Percentiles rank a stretch among this genome's conserved stretches.
Evolutionary conservation across 352 stramenopile genomes (phyloP).

Genomic region (Globisporangium polare): DNA sequence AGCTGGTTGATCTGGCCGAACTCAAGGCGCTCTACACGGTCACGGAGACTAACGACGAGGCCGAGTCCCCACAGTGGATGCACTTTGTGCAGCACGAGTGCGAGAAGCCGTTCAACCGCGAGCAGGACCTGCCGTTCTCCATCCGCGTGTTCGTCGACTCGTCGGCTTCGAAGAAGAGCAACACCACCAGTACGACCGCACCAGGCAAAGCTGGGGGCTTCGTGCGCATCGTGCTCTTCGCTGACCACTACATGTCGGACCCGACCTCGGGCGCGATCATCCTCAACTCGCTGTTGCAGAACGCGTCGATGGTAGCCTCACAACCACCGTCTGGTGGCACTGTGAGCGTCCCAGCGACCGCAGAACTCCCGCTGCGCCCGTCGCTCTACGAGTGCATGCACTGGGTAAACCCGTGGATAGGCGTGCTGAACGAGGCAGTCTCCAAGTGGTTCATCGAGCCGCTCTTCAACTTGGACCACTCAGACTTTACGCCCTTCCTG

Average conservation of each 20-base stretch:
- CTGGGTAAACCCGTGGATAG: constrained; percentile 46
- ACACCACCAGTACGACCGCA: no score
- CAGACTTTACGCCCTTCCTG: constrained; percentile 36
- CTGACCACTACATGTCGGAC: constrained; percentile 68
- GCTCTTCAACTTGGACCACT: constrained; percentile 55
- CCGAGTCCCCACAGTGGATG: constrained; percentile 36
- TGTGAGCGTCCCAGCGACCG: not conserved
- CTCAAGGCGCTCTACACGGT: constrained; percentile 32
- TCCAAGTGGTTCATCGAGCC: constrained; percentile 64
- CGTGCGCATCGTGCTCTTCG: constrained; percentile 42
- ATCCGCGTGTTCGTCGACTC: constrained; percentile 37
- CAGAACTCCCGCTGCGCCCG: constrained; percentile 23
- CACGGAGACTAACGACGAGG: constrained; percentile 30
- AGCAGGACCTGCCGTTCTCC: constrained; percentile 44
- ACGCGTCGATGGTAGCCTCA: constrained; percentile 14
- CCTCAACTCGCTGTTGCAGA: constrained; percentile 43
- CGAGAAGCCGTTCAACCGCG: constrained; percentile 36
- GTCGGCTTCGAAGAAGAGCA: constrained; percentile 7
- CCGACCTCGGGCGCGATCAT: constrained; percentile 36
- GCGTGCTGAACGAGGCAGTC: constrained; percentile 46
- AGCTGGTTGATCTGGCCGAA: constrained; percentile 36
- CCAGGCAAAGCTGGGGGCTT: no score
- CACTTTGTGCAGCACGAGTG: constrained; percentile 42
- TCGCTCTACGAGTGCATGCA: constrained; percentile 62
- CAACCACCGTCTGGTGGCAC: not conserved